Percentiles rank a stretch among this genome's conserved stretches.
Evolutionary conservation across 371 early-diverging fungal genomes (phyloP).

Genomic region (Mortierella polycephala): DNA sequence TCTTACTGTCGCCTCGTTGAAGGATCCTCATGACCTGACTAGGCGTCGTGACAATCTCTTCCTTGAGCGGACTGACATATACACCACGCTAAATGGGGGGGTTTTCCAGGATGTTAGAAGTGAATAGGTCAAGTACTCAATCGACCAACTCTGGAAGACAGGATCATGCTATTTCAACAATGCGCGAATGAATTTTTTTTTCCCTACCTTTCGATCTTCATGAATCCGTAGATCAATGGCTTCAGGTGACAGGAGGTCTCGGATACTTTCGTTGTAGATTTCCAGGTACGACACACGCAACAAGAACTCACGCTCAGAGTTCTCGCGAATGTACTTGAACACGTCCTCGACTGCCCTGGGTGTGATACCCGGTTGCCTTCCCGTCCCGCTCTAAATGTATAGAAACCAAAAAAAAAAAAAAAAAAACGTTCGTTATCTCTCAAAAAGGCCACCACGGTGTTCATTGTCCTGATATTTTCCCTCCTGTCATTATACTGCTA

Average conservation of each 20-base stretch:
- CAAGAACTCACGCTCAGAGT: slow-evolving; percentile 77
- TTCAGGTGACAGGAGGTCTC: slow-evolving; percentile 84
- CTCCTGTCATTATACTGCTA: neutral
- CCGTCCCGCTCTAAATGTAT: slow-evolving; percentile 67
- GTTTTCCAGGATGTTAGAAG: neutral
- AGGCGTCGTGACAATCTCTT: slow-evolving; percentile 89
- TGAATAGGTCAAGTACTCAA: too few relatives aligned
- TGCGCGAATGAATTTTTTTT: neutral
- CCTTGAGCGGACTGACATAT: slow-evolving; percentile 87
- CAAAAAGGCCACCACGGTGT: too few relatives aligned
- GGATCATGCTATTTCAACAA: neutral
- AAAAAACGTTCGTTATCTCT: too few relatives aligned
- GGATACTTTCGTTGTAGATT: slow-evolving; percentile 94
- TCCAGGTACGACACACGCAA: slow-evolving; percentile 95
- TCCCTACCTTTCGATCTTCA: slow-evolving; percentile 33
- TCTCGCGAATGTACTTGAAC: slow-evolving; percentile 78
- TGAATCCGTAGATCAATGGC: slow-evolving; percentile 69
- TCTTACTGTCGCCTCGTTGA: slow-evolving; percentile 78
- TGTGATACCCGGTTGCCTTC: slow-evolving; percentile 82
- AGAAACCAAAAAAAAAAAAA: too few relatives aligned
- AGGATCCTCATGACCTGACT: slow-evolving; percentile 85
- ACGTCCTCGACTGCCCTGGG: slow-evolving; percentile 87
- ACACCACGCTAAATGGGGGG: slow-evolving; percentile 82
- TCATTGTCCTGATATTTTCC: neutral
- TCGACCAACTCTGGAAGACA: too few relatives aligned